Evolutionary conservation across 345 rosid genomes (phyloP).

Genomic region (Lepidium didymum): DNA sequence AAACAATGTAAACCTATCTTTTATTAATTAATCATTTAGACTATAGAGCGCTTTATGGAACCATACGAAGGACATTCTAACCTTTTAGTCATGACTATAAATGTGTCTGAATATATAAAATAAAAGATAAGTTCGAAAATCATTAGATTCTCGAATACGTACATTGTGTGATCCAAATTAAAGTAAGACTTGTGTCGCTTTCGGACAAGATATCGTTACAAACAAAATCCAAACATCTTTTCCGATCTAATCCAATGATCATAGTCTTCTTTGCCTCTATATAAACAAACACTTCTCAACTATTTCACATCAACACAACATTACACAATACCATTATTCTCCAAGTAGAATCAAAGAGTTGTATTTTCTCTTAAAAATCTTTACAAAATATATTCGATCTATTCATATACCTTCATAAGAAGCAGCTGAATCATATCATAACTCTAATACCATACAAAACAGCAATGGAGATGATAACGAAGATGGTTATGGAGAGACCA

Average conservation of each 20-base stretch:
- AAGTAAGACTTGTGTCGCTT: slow-evolving; percentile 15
- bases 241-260: slow-evolving; percentile 15
- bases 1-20: too few species aligned
- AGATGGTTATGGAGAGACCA: slow-evolving; percentile 64
- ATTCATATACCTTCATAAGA: neutral
- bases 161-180: slow-evolving; percentile 15
- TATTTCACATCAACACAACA: slow-evolving; percentile 18
- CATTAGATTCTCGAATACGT: slow-evolving; percentile 11
- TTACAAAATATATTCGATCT: neutral
- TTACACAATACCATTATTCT: neutral
- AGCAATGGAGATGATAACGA: slow-evolving; percentile 52
- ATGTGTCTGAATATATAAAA: neutral
- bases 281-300: slow-evolving; percentile 9
- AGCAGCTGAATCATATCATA: neutral
- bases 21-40: neutral
- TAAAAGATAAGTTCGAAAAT: neutral
- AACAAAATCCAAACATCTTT: slow-evolving; percentile 20
- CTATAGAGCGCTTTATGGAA: slow-evolving; percentile 8
- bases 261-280: slow-evolving; percentile 18
- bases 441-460: neutral
- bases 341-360: neutral
- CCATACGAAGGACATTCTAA: slow-evolving; percentile 25
- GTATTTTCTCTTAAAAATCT: neutral
- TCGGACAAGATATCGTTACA: slow-evolving; percentile 25
- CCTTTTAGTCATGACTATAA: slow-evolving; percentile 12